Conservation (phyloP, 371 early-diverging fungal genomes). For the Rhizopus delemar region DNA sequence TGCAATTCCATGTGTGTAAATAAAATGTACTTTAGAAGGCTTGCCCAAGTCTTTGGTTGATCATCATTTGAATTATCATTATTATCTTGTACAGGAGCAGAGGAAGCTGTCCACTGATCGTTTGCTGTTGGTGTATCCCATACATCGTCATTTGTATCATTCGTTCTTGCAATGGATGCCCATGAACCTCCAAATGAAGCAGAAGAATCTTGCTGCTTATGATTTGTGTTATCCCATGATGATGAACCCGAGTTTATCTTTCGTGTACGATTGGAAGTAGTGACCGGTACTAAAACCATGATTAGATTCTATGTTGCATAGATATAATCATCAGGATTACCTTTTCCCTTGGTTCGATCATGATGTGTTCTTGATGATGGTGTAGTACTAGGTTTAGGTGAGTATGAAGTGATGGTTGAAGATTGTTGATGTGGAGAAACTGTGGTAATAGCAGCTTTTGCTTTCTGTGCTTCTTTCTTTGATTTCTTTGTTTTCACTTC, state of each 20-base stretch:
- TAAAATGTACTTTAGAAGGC: slow-evolving; percentile 66
- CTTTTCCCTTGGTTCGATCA: slow-evolving; percentile 28
- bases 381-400: slow-evolving; percentile 20
- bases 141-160: slow-evolving; percentile 12
- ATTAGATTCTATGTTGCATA: not conserved
- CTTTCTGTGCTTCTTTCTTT: slow-evolving; percentile 53
- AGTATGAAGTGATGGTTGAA: slow-evolving; percentile 19
- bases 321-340: slow-evolving; percentile 23
- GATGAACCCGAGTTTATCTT: slow-evolving; percentile 14
- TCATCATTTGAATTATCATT: slow-evolving; percentile 18
- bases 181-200: slow-evolving; percentile 35
- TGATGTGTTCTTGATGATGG: slow-evolving; percentile 21
- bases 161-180: slow-evolving; percentile 40
- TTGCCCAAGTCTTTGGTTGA: slow-evolving; percentile 75
- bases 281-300: slow-evolving; percentile 5
- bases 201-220: slow-evolving; percentile 16
- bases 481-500: slow-evolving; percentile 86
- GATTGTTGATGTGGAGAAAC: slow-evolving; percentile 29
- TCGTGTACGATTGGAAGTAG: slow-evolving; percentile 21
- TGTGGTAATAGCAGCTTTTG: slow-evolving; percentile 29
- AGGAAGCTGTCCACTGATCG: slow-evolving; percentile 24
- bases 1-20: slow-evolving; percentile 3
- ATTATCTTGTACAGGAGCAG: slow-evolving; percentile 11
- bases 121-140: slow-evolving; percentile 20
- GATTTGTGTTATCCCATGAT: slow-evolving; percentile 19